Percentiles rank a stretch among this genome's conserved stretches.
Conservation (phyloP, 768 basidiomycete genomes). For the Phlebiopsis flavidoalba region DNA sequence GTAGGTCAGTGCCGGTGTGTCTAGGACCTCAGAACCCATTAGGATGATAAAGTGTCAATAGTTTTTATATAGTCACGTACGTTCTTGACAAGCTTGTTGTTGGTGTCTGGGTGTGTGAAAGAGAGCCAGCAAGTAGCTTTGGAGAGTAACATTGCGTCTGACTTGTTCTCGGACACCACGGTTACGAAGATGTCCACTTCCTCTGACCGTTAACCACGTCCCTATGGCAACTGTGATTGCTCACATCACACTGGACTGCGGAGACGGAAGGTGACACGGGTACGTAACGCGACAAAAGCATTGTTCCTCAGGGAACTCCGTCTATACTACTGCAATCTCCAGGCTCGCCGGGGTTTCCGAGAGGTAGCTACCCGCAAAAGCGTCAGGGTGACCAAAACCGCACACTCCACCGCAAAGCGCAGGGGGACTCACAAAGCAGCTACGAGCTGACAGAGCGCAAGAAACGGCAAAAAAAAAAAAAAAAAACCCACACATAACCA, state of each 20-base stretch:
- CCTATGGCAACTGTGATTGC: slow-evolving; percentile 33
- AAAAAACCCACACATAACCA: too few species aligned
- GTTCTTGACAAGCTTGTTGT: slow-evolving; percentile 62
- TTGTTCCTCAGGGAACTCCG: slow-evolving; percentile 69
- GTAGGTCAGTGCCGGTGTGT: slow-evolving; percentile 52
- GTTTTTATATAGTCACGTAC: slow-evolving; percentile 30
- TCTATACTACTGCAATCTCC: slow-evolving; percentile 48
- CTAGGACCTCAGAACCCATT: slow-evolving; percentile 31
- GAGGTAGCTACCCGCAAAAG: slow-evolving; percentile 10
- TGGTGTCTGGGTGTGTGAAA: slow-evolving; percentile 53
- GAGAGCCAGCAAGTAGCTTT: slow-evolving; percentile 62
- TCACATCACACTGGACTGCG: background rate
- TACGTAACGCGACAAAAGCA: slow-evolving; percentile 70
- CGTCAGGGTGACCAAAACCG: background rate
- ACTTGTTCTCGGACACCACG: slow-evolving; percentile 78
- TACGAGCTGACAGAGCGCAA: slow-evolving; percentile 25
- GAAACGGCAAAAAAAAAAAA: too few species aligned
- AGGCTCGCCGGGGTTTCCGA: slow-evolving; percentile 36
- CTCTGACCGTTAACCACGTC: slow-evolving; percentile 81
- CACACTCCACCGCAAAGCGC: background rate
- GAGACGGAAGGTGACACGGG: background rate
- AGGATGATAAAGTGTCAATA: background rate
- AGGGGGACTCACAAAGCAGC: slow-evolving; percentile 22
- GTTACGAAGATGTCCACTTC: slow-evolving; percentile 58
- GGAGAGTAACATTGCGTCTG: slow-evolving; percentile 66